Percentiles rank a stretch among this genome's conserved stretches.
Conservation (phyloP, 2,329 filamentous ascomycete species). For the Aspergillus proliferans region DNA sequence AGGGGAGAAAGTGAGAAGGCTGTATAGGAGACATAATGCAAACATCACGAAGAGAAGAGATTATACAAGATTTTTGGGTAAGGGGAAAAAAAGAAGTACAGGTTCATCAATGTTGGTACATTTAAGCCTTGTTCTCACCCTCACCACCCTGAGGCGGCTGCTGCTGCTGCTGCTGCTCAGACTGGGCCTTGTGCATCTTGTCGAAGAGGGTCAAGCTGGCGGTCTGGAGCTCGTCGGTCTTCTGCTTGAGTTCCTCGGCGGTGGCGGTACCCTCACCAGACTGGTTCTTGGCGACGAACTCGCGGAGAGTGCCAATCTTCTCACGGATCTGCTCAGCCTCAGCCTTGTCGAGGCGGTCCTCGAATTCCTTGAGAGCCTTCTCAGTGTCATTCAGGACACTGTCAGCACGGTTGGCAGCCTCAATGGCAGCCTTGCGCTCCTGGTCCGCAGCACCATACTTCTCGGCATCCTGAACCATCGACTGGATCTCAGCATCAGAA, state of each 20-base stretch:
- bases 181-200: conserved; percentile 98
- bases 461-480: conserved; percentile 97
- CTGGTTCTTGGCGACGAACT: conserved; percentile 91
- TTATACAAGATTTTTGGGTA: conserved; percentile 14
- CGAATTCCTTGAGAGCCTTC: conserved; percentile 94
- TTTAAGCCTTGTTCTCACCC: conserved; percentile 65
- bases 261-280: conserved; percentile 80
- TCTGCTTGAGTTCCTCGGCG: conserved; percentile 91
- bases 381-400: conserved; percentile 95
- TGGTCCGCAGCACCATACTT: conserved; percentile 92
- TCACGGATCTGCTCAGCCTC: conserved; percentile 90
- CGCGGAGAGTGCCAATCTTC: conserved; percentile 80
- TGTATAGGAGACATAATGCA: conserved; percentile 22
- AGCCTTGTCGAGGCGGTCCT: conserved; percentile 92
- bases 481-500: conserved; percentile 87
- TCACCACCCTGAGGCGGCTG: conserved; percentile 38
- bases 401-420: conserved; percentile 95
- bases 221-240: conserved; percentile 96
- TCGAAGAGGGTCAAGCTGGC: conserved; percentile 95
- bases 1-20: background rate
- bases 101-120: conserved; percentile 15
- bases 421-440: conserved; percentile 91
- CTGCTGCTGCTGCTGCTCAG: conserved; percentile 56
- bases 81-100: conserved; percentile 23
- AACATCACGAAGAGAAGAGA: conserved; percentile 19